Evolutionary conservation across 257 asterid species (phyloP).

Genomic region (Solanum phureja): DNA sequence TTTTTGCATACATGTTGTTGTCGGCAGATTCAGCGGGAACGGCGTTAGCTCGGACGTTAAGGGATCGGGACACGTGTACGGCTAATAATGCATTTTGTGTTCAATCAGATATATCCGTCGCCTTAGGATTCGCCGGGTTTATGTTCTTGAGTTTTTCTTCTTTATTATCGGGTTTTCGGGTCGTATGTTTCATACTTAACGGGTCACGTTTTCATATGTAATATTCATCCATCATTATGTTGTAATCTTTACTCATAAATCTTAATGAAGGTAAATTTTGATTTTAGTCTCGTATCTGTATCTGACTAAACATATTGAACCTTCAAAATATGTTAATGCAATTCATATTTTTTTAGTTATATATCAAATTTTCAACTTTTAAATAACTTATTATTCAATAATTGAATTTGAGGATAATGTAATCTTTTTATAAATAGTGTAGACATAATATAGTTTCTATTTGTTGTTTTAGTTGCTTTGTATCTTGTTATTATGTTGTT

Average conservation of each 20-base stretch:
- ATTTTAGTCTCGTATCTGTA: not conserved
- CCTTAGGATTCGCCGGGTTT: slow-evolving; percentile 36
- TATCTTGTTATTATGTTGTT: not conserved
- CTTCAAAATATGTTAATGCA: not conserved
- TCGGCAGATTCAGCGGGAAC: slow-evolving; percentile 43
- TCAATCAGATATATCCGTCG: slow-evolving; percentile 29
- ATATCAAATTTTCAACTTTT: not conserved
- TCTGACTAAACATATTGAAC: not conserved
- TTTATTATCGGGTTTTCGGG: slow-evolving; percentile 38
- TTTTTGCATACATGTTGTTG: slow-evolving; percentile 30
- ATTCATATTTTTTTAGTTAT: not conserved
- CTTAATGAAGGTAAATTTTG: not conserved
- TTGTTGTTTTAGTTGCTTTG: not conserved
- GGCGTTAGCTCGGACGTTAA: slow-evolving; percentile 23
- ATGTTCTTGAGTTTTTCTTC: slow-evolving; percentile 27
- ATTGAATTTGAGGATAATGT: not conserved
- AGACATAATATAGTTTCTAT: not conserved
- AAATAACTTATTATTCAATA: not conserved
- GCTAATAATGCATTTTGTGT: slow-evolving; percentile 24
- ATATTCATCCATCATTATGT: not conserved
- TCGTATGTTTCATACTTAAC: slow-evolving; percentile 19
- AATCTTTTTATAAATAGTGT: not conserved
- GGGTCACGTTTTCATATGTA: slow-evolving; percentile 37
- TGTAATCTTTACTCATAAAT: not conserved
- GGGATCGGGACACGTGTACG: slow-evolving; percentile 17